These are phyloP conservation scores for Penicillium canescens DNA, from an alignment of 495 filamentous ascomycete genomes.

Conservation along the genomic window DNA sequence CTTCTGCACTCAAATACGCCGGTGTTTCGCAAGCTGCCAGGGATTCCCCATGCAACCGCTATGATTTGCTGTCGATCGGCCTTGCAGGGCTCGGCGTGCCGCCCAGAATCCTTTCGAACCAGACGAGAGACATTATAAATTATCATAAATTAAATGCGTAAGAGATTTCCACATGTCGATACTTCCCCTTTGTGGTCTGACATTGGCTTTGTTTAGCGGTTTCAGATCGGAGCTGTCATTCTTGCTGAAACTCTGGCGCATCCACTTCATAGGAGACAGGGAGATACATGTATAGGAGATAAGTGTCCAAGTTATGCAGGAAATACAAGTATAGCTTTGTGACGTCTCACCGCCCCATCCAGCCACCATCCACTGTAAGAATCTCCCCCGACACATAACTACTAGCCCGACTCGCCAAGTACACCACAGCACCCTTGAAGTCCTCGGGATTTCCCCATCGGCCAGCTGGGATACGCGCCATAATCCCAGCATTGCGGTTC, in stretches of 20 bases:
- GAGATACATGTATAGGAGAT: not conserved
- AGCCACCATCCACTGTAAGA: constrained; percentile 85
- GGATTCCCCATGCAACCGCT: not conserved
- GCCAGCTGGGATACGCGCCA: constrained; percentile 80
- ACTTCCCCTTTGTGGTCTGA: not conserved
- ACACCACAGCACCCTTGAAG: constrained; percentile 83
- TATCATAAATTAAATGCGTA: not conserved
- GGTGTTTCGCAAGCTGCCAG: constrained; percentile 17
- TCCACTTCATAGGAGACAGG: not conserved
- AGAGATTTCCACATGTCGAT: not conserved
- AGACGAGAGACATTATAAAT: not conserved
- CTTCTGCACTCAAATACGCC: constrained; percentile 4
- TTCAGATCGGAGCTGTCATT: not conserved
- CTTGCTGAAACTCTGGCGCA: not conserved
- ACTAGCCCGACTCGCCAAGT: constrained; percentile 72
- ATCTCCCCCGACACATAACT: constrained; percentile 81
- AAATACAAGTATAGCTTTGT: too few relatives aligned
- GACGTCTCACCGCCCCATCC: constrained; percentile 77
- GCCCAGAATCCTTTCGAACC: constrained; percentile 13
- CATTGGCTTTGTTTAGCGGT: not conserved
- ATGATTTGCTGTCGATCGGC: constrained; percentile 14
- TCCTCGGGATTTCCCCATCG: constrained; percentile 87
- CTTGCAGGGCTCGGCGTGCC: constrained; percentile 22
- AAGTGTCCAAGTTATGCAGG: too few relatives aligned
- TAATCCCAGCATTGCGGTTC: constrained; percentile 68